A percentile compares a stretch with the other conserved stretches of the same genome.
Conservation (phyloP, 306 rosid genomes). For the Fagus sylvatica region DNA sequence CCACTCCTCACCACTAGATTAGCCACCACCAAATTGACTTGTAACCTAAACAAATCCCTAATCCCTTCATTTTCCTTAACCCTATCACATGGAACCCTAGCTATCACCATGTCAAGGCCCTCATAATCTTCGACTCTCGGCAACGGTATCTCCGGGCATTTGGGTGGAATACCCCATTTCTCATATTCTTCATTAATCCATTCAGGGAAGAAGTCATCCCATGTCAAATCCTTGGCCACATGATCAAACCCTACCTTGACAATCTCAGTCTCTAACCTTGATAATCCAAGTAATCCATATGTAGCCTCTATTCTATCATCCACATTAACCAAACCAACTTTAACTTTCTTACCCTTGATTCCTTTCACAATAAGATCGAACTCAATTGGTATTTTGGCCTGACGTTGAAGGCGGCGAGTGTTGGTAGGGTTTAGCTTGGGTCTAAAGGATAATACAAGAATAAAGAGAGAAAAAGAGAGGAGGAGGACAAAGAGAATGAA, state of each 20-base stretch:
- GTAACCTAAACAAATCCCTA: constrained; percentile 66
- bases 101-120: constrained; percentile 59
- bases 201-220: constrained; percentile 60
- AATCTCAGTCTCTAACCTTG: constrained; percentile 9
- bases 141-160: constrained; percentile 66
- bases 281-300: constrained; percentile 13
- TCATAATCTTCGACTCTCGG: constrained; percentile 34
- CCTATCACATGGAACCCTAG: constrained; percentile 53
- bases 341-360: constrained; percentile 23
- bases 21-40: constrained; percentile 82
- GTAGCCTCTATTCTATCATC: background rate
- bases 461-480: constrained; percentile 18
- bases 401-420: background rate
- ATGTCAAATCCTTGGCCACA: constrained; percentile 28
- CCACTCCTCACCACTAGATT: constrained; percentile 55
- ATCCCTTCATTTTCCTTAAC: constrained; percentile 17
- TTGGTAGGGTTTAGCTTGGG: background rate
- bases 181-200: constrained; percentile 71
- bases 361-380: constrained; percentile 35
- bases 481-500: constrained; percentile 29
- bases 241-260: constrained; percentile 35
- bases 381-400: constrained; percentile 26
- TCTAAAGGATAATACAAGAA: constrained; percentile 6
- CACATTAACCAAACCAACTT: constrained; percentile 59
- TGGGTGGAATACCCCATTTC: constrained; percentile 35